A percentile compares a stretch with the other conserved stretches of the same genome.
Conservation (phyloP, 176 grass and related monocot genomes). For the Musa troglodytarum region DNA sequence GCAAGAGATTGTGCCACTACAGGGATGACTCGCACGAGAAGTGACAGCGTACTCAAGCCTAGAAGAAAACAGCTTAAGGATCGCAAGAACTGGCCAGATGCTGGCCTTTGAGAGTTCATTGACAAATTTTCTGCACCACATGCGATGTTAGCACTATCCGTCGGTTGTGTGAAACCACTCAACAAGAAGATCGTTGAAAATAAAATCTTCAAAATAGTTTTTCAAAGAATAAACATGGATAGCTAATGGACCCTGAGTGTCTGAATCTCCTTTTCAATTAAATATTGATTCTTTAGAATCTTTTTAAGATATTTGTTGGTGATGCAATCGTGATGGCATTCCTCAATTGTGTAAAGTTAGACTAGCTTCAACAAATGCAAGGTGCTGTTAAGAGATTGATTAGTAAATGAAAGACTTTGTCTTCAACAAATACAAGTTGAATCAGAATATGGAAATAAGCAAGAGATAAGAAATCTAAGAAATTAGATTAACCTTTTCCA, state of each 20-base stretch:
- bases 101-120: not conserved
- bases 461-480: not conserved
- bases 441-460: not conserved
- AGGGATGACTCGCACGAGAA: no score
- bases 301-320: not conserved
- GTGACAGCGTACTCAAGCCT: no score
- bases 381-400: not conserved
- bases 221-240: not conserved
- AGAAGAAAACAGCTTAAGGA: no score
- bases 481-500: conserved; percentile 64
- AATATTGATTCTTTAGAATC: not conserved
- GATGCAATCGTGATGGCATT: not conserved
- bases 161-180: not conserved
- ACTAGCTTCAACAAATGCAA: not conserved
- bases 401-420: not conserved
- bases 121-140: not conserved
- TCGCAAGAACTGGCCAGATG: no score
- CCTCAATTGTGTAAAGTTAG: not conserved
- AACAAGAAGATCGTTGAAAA: not conserved
- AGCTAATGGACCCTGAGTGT: not conserved
- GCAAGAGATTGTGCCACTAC: no score
- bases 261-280: not conserved
- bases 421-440: not conserved
- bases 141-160: not conserved
- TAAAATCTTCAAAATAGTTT: not conserved